Conservation (phyloP, 2,329 filamentous ascomycete genomes). For the Mariannaea elegans region DNA sequence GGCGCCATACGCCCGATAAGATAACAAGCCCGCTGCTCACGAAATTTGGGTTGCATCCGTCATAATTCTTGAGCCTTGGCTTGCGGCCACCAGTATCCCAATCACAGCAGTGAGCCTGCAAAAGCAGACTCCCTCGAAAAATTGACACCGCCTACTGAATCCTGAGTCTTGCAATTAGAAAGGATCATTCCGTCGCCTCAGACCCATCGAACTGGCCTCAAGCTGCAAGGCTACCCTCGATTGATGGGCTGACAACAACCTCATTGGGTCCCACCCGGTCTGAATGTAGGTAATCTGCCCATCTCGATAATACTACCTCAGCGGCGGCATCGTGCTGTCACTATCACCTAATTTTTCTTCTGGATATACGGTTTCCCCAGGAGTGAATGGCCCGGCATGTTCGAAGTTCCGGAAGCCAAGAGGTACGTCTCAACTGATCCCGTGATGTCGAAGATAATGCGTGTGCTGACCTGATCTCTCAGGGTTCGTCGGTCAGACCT, state of each 20-base stretch:
- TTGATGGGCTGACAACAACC: conserved; percentile 14
- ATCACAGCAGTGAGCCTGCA: conserved; percentile 12
- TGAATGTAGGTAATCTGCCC: conserved; percentile 16
- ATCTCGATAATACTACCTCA: conserved; percentile 27
- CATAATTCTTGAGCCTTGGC: not conserved
- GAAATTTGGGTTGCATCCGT: conserved; percentile 34
- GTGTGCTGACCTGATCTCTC: conserved; percentile 16
- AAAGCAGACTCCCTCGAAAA: conserved; percentile 28
- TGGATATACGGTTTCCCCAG: not conserved
- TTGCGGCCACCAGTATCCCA: too few species aligned
- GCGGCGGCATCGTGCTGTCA: conserved; percentile 20
- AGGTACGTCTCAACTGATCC: conserved; percentile 34
- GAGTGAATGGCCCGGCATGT: conserved; percentile 33
- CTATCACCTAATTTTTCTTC: not conserved
- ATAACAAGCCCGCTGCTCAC: conserved; percentile 28
- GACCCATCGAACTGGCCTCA: not conserved
- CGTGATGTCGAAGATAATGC: not conserved
- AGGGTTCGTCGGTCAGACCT: conserved; percentile 67
- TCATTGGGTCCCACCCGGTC: conserved; percentile 6
- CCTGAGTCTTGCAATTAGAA: not conserved
- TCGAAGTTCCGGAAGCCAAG: conserved; percentile 44
- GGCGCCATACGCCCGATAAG: conserved; percentile 32
- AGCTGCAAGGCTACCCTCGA: conserved; percentile 1
- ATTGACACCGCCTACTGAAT: too few species aligned
- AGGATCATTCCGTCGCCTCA: not conserved